phyloP scores from a whole-genome alignment of 1,284 basidiomycete genomes.

The Puccinia novopanici region DNA sequence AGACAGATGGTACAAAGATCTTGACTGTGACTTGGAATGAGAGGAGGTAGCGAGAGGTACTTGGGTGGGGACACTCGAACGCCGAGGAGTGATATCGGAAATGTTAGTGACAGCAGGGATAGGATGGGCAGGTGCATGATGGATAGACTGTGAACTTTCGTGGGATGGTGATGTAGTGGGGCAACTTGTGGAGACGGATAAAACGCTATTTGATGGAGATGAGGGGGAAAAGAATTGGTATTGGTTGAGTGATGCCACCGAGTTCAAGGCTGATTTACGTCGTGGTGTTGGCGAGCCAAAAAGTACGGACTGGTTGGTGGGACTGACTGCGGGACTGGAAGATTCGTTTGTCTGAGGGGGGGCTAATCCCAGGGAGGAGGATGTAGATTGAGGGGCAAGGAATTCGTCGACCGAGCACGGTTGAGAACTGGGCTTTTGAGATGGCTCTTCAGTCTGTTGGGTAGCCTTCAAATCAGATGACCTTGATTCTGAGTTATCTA shows the following conservation, averaged over 20 bases:
- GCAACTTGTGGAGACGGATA: slow-evolving; percentile 6
- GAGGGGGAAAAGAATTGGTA: slow-evolving; percentile 23
- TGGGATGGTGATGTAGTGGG: slow-evolving; percentile 23
- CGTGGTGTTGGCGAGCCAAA: slow-evolving; percentile 37
- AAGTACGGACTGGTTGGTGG: slow-evolving; percentile 33
- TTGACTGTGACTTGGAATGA: slow-evolving; percentile 1
- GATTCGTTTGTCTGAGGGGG: slow-evolving; percentile 10
- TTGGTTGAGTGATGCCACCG: slow-evolving; percentile 32
- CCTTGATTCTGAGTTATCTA: slow-evolving; percentile 11
- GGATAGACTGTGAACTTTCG: not conserved
- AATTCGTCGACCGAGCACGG: not conserved
- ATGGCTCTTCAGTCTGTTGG: not conserved
- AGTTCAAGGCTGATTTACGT: slow-evolving; percentile 40
- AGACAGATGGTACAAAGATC: slow-evolving; percentile 34
- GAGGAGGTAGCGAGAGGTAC: slow-evolving; percentile 19
- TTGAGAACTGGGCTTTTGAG: slow-evolving; percentile 8
- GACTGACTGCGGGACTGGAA: slow-evolving; percentile 18
- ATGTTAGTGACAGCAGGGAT: not conserved
- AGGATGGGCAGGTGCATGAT: not conserved
- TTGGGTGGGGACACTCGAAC: slow-evolving; percentile 32
- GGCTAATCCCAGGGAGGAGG: slow-evolving; percentile 9
- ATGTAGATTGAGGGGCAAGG: slow-evolving; percentile 2
- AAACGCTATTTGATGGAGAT: slow-evolving; percentile 20
- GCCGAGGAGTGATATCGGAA: slow-evolving; percentile 10
- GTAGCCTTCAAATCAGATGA: not conserved